Conservation (phyloP, 768 basidiomycete species). For the Tubosaeta sp. region DNA sequence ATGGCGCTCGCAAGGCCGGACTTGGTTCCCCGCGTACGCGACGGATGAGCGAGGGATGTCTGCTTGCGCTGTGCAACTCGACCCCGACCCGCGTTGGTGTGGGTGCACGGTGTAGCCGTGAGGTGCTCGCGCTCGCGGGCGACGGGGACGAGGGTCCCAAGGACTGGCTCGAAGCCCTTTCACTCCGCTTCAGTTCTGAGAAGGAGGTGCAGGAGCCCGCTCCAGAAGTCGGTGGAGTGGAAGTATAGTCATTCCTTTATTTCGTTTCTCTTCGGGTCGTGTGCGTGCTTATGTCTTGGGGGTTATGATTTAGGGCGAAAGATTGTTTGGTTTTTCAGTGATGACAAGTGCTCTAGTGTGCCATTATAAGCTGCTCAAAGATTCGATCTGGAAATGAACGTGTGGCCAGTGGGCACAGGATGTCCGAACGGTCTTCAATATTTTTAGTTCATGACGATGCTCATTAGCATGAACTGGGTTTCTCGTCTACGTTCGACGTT, state of each 20-base stretch:
- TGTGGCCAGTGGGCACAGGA: no score
- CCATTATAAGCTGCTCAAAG: background rate
- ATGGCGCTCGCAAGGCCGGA: background rate
- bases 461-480: no score
- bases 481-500: no score
- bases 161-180: constrained; percentile 21
- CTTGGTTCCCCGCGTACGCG: constrained; percentile 2
- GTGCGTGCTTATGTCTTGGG: background rate
- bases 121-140: constrained; percentile 4
- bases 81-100: constrained; percentile 18
- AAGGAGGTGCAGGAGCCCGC: background rate
- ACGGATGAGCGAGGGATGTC: constrained; percentile 19
- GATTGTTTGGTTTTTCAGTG: background rate
- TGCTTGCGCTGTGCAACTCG: constrained; percentile 9
- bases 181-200: constrained; percentile 6
- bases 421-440: no score
- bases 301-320: background rate
- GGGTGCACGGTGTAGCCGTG: background rate
- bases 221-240: background rate
- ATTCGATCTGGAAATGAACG: no score
- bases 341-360: background rate
- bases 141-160: constrained; percentile 3
- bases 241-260: background rate
- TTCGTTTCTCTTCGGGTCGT: background rate
- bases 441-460: no score